Percentiles rank a stretch among this genome's conserved stretches.
Evolutionary conservation across 1,284 basidiomycete species (phyloP).

Genomic region (Microbotryum intermedium): DNA sequence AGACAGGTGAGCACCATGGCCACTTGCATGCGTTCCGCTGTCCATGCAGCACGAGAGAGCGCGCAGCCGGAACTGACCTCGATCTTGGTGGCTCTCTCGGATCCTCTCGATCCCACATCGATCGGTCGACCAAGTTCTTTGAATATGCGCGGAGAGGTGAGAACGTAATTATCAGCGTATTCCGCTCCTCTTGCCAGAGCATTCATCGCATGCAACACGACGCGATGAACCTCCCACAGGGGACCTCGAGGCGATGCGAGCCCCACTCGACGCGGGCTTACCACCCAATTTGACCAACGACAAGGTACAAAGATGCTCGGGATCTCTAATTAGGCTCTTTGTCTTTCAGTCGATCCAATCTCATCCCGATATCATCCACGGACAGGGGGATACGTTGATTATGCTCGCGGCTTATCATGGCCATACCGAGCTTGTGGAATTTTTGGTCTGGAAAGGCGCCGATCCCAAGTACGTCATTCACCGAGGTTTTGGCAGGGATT

Average conservation of each 20-base stretch:
- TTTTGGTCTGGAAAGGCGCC: slow-evolving; percentile 51
- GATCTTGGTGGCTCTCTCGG: not conserved
- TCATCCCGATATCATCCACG: not conserved
- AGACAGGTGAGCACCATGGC: slow-evolving; percentile 1
- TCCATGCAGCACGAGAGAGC: not conserved
- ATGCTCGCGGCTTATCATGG: slow-evolving; percentile 78
- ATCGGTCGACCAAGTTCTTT: too few species aligned
- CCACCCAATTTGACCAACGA: slow-evolving; percentile 69
- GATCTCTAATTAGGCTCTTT: too few species aligned
- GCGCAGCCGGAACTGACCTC: too few species aligned
- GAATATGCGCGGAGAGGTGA: slow-evolving; percentile 2
- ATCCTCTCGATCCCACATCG: too few species aligned
- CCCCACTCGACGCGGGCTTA: slow-evolving; percentile 60
- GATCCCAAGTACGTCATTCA: slow-evolving; percentile 49
- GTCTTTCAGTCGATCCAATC: too few species aligned
- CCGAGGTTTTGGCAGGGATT: not conserved
- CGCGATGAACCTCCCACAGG: slow-evolving; percentile 38
- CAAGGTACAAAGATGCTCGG: too few species aligned
- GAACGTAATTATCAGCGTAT: too few species aligned
- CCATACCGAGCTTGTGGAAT: slow-evolving; percentile 51
- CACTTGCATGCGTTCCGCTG: not conserved
- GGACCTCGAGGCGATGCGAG: slow-evolving; percentile 46
- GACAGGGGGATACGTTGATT: slow-evolving; percentile 57
- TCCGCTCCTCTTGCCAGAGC: too few species aligned
- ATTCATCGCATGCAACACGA: too few species aligned